Percentiles rank a stretch among this genome's conserved stretches.
These are phyloP conservation scores for Candida ipomoeae DNA, from an alignment of 805 yeast species.

Conservation along the genomic window DNA sequence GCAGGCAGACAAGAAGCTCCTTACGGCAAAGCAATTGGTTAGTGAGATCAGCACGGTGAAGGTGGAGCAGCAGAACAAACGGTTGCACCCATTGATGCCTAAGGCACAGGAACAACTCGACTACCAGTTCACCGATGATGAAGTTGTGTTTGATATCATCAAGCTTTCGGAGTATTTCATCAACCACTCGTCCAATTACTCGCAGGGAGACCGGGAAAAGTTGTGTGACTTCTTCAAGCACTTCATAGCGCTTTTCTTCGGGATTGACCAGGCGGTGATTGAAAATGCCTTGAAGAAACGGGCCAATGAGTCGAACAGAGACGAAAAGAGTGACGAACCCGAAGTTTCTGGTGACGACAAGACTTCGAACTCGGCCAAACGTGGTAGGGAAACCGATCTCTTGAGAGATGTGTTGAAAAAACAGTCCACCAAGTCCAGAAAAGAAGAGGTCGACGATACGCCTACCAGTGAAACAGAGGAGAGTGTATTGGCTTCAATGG, in stretches of 20 bases:
- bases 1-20: slow-evolving; percentile 89
- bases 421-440: slow-evolving; percentile 36
- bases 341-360: slow-evolving; percentile 14
- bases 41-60: slow-evolving; percentile 91
- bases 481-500: slow-evolving; percentile 26
- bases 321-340: slow-evolving; percentile 14
- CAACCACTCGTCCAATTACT: slow-evolving; percentile 65
- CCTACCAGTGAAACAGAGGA: slow-evolving; percentile 33
- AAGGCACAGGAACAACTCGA: slow-evolving; percentile 72
- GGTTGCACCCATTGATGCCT: slow-evolving; percentile 82
- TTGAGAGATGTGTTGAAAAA: slow-evolving; percentile 58
- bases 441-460: slow-evolving; percentile 32
- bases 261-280: slow-evolving; percentile 46
- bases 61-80: slow-evolving; percentile 83
- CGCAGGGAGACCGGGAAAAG: slow-evolving; percentile 75
- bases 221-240: slow-evolving; percentile 65
- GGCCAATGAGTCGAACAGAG: slow-evolving; percentile 18
- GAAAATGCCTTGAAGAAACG: slow-evolving; percentile 34
- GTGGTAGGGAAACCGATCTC: slow-evolving; percentile 52
- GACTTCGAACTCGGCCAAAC: slow-evolving; percentile 26
- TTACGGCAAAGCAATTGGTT: slow-evolving; percentile 85
- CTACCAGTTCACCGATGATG: slow-evolving; percentile 60
- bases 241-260: slow-evolving; percentile 71
- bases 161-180: slow-evolving; percentile 64
- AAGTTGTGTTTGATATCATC: slow-evolving; percentile 69